Percentiles rank a stretch among this genome's conserved stretches.
phyloP scores from a whole-genome alignment of 441 rosid species.

The Gossypium davidsonii region DNA sequence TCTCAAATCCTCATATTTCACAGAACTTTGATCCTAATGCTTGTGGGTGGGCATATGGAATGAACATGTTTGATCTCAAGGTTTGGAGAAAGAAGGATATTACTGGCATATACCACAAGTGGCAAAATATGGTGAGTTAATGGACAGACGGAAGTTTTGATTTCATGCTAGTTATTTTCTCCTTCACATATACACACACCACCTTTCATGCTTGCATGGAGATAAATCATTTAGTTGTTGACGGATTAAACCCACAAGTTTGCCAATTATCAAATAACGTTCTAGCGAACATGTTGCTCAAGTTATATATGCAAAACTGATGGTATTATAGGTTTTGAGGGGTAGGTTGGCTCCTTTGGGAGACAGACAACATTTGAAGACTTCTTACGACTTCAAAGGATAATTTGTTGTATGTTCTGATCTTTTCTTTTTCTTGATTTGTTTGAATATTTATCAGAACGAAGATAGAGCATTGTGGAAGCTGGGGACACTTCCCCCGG shows the following conservation, averaged over 20 bases:
- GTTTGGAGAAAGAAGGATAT: slow-evolving; percentile 92
- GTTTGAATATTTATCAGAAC: slow-evolving; percentile 39
- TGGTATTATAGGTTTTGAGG: neutral
- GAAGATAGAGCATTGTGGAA: slow-evolving; percentile 90
- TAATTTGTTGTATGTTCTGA: neutral
- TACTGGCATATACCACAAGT: slow-evolving; percentile 93
- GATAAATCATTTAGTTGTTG: neutral
- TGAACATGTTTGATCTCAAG: slow-evolving; percentile 88
- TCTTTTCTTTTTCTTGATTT: neutral
- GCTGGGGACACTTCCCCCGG: slow-evolving; percentile 96
- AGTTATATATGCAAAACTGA: neutral
- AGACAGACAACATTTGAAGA: neutral
- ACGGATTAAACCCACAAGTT: neutral
- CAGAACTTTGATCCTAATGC: slow-evolving; percentile 88
- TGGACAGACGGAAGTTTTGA: neutral
- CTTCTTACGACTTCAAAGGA: neutral
- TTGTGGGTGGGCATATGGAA: slow-evolving; percentile 99
- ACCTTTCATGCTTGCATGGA: neutral
- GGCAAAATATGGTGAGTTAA: slow-evolving; percentile 87
- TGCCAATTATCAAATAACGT: neutral
- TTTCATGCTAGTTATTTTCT: neutral
- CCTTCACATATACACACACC: neutral
- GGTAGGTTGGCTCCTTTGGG: no score
- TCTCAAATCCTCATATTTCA: slow-evolving; percentile 82
- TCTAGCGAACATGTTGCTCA: neutral